Evolutionary conservation across 2,329 filamentous ascomycete species (phyloP).

Genomic region (Clarireedia homoeocarpa): DNA sequence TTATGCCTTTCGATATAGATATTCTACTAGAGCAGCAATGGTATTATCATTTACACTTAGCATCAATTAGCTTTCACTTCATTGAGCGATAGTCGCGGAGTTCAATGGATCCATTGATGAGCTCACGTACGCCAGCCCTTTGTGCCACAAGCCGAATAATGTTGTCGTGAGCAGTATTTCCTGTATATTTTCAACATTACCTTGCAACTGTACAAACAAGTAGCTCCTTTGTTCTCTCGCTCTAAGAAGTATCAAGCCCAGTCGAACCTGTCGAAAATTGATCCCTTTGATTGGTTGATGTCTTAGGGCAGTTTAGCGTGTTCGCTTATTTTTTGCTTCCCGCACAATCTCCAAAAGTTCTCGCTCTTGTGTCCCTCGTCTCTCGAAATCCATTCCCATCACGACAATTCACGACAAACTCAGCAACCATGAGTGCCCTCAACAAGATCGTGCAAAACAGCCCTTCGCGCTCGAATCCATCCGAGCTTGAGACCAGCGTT

Average conservation of each 20-base stretch:
- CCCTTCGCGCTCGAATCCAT: constrained; percentile 91
- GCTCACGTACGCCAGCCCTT: too few relatives aligned
- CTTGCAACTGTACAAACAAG: too few relatives aligned
- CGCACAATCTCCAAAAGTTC: constrained; percentile 4
- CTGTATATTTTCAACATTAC: too few relatives aligned
- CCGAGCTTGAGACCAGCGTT: constrained; percentile 95
- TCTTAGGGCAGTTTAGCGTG: background rate
- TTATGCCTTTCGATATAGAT: too few relatives aligned
- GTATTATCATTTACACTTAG: too few relatives aligned
- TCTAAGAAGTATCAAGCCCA: background rate
- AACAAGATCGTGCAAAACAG: constrained; percentile 99
- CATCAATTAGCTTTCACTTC: too few relatives aligned
- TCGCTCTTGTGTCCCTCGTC: background rate
- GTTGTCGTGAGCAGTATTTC: too few relatives aligned
- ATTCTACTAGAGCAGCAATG: too few relatives aligned
- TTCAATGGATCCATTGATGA: too few relatives aligned
- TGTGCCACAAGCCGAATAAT: too few relatives aligned
- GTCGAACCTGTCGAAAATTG: background rate
- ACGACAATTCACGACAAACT: constrained; percentile 17
- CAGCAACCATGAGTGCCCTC: constrained; percentile 60
- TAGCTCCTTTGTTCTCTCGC: too few relatives aligned
- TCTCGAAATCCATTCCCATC: constrained; percentile 8
- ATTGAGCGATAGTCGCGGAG: too few relatives aligned
- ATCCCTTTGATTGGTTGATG: background rate
- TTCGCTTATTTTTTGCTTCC: constrained; percentile 2